Evolutionary conservation across 73 alveolate genomes (phyloP), one percentile per base, ranked within the genome.

Genomic region (Blepharisma japonicum): DNA sequence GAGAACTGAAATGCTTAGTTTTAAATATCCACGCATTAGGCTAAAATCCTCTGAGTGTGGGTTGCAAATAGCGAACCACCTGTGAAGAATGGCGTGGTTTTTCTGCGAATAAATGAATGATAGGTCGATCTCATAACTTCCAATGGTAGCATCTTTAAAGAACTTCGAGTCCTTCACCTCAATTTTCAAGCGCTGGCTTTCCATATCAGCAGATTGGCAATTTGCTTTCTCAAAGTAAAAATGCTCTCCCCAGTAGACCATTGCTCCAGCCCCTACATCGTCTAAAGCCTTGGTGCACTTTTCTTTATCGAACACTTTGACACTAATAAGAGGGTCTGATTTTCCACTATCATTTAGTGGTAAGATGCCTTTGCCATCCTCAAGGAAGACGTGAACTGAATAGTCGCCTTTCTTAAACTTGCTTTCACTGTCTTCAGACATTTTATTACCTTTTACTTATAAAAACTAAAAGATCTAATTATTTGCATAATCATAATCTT

Each of bases 361-460:
- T 14, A 70, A 9, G 21, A 70, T 7, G 46, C 80, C 80, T 70
- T 47, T 39, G 42, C 32, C 11, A 7, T 70, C 80, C 46, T 70
- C 80, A n/a, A 70, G 32, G 80, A 70, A 70, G 45, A 70, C 46
- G 66, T 70, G 80, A 45, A 70, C 66, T 45, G 42, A 7, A 45
- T 70, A 70, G 66, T 39, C 80, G 14, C 80, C 80, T 70, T 70
- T 70, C 5, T 38, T 70, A 25, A 70, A 70, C 80, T 70, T 70
- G 68, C 23, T 14, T 0, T 14, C 68, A 14, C 42, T 32, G 42
- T 32, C 42, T 32, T 20, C 68, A 53, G 68, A 53, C 68, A 53
- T 53, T 53, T 53, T 53, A n/a, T n/a, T 53, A 14, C n/a, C n/a
- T n/a, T 53, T 1, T 53, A n/a, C 18, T n/a, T n/a, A 53, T 53